Base-by-base conservation (phyloP, 2,329 filamentous ascomycete species). In the Rugonectria rugulosa region DNA sequence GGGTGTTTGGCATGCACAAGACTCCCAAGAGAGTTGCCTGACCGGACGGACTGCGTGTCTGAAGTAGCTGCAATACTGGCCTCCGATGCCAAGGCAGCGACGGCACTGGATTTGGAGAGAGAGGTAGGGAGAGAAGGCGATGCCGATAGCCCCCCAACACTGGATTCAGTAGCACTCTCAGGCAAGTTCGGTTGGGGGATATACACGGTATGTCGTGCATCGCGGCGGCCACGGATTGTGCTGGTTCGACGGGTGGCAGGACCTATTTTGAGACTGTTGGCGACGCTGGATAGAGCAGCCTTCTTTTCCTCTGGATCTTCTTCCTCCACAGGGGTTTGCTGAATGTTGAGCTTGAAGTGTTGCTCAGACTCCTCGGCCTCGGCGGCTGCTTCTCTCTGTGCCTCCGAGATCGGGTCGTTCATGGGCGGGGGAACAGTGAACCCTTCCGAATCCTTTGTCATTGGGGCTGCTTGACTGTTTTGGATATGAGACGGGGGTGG, bases 191-290 rank as follows among this genome's bases (percentile, higher is more conserved):
- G 62, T 4, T 76, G 71, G 9, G 91, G 88, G 60, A 93, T 81
- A 69, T 95, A 94, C 50, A 97, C 88, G 1, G 93, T 97, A 73
- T 96, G 96, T 56, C 94, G 86, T 60, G 96, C 91, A 71, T 98
- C 94, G 70, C 95, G 85, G 57, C 95, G 89, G 46, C 95, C 95
- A 63, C 95, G 86, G 14, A 96, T 79, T 12, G 92, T 97, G 40
- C 90, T 89, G 12, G 84, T 78, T 67, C 87, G 89, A 21, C 89
- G 85, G 53, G 84, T 83, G 17, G 92, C 86, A 52, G 87, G 83
- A 21, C 86, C 80, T 67, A 81, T 75, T 53, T 88, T 87, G 31
- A 96, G 77, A 2, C 88, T 89, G 66, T 88, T 91, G 24, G 88
- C 87, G 42, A 95, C 87, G 66, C 83, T 92, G 3, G 89, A 88